Conservation (phyloP, 2,329 filamentous ascomycete genomes). For the Fusarium brevicatenulatum region DNA sequence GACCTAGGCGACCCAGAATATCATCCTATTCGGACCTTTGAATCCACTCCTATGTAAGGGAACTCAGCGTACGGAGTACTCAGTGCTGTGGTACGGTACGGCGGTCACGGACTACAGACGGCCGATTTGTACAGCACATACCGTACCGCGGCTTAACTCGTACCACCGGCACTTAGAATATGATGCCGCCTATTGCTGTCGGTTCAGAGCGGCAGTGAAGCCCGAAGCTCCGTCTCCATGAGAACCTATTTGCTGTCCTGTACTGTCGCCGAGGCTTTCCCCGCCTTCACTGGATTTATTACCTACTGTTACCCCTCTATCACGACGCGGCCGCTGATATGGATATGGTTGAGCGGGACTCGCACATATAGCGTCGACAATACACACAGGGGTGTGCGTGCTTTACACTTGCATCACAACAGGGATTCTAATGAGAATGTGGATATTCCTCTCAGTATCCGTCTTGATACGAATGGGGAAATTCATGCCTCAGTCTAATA, state of each 20-base stretch:
- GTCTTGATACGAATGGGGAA: conserved; percentile 30
- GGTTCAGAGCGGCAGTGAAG: conserved; percentile 24
- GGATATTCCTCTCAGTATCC: conserved; percentile 7
- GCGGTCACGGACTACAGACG: conserved; percentile 6
- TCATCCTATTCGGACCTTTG: conserved; percentile 23
- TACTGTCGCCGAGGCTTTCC: conserved; percentile 28
- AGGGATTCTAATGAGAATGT: conserved; percentile 21
- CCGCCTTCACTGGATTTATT: conserved; percentile 35
- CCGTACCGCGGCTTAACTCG: conserved; percentile 1
- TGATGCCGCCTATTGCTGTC: conserved; percentile 8
- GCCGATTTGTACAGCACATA: conserved; percentile 28
- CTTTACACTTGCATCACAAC: neutral
- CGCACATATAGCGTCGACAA: conserved; percentile 6
- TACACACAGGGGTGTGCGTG: conserved; percentile 34
- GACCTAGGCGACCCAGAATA: neutral
- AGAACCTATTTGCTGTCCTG: conserved; percentile 21
- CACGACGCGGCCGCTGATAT: conserved; percentile 2
- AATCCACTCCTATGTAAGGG: conserved; percentile 12
- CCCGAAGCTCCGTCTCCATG: conserved; percentile 29
- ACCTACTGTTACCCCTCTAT: conserved; percentile 22
- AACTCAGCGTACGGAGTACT: neutral
- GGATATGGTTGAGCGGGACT: conserved; percentile 21
- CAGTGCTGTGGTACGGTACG: neutral
- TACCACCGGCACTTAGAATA: conserved; percentile 29
- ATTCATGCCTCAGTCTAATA: conserved; percentile 16